These are phyloP conservation scores for Amylostereum areolatum DNA, from an alignment of 1,284 basidiomycete species.

Conservation along the genomic window DNA sequence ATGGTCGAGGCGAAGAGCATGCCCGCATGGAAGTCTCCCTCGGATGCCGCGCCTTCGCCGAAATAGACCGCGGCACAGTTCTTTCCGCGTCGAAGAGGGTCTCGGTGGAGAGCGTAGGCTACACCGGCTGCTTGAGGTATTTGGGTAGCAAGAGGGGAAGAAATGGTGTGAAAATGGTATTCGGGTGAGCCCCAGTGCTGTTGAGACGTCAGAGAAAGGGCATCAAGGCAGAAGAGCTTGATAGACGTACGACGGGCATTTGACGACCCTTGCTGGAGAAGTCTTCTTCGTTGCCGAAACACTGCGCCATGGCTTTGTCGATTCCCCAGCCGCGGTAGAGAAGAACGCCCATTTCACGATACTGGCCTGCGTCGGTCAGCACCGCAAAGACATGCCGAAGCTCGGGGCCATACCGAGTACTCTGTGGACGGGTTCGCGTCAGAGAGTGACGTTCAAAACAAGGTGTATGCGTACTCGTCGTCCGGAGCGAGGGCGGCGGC, in stretches of 20 bases:
- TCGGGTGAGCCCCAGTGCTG: slow-evolving; percentile 84
- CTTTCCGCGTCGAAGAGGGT: slow-evolving; percentile 63
- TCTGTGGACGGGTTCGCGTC: slow-evolving; percentile 26
- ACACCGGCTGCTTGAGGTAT: slow-evolving; percentile 96
- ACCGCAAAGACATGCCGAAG: neutral
- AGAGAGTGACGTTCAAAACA: slow-evolving; percentile 1
- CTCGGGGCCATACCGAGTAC: slow-evolving; percentile 43
- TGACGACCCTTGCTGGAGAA: slow-evolving; percentile 80
- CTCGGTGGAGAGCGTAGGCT: slow-evolving; percentile 82
- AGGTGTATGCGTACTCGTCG: slow-evolving; percentile 68
- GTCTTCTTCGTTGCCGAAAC: slow-evolving; percentile 83
- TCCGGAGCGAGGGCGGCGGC: slow-evolving; percentile 79
- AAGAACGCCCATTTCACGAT: slow-evolving; percentile 87
- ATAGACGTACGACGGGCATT: slow-evolving; percentile 70
- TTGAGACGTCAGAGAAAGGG: slow-evolving; percentile 1
- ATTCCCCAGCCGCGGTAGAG: slow-evolving; percentile 81
- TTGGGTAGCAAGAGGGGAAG: slow-evolving; percentile 91
- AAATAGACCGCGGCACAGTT: slow-evolving; percentile 89
- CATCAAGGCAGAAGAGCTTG: neutral
- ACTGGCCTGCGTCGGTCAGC: slow-evolving; percentile 50
- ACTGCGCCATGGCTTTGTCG: slow-evolving; percentile 78
- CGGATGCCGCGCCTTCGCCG: slow-evolving; percentile 79
- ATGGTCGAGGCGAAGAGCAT: slow-evolving; percentile 73
- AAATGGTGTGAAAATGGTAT: slow-evolving; percentile 91
- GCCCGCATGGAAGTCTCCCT: slow-evolving; percentile 77